Evolutionary conservation across 257 asterid species (phyloP), one percentile per base, ranked within the genome.

Genomic region (Penstemon eatonii): DNA sequence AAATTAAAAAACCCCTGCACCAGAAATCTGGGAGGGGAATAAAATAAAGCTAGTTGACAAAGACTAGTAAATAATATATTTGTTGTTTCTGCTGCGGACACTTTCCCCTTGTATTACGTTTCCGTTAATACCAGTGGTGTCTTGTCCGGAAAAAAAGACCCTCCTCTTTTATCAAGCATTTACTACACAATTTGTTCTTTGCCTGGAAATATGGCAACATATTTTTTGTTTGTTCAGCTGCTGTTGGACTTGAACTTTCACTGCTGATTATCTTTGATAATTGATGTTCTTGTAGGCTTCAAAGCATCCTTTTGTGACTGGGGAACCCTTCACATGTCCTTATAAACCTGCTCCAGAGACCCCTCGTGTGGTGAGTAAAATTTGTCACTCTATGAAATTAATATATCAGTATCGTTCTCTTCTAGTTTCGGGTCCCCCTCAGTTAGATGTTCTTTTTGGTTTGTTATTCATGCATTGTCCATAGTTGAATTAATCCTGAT

Each of bases 291-390:
- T 68, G 75, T 79, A 94, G 99, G 99, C 99, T 70, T 82, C 90
- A 73, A 94, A 83, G 85, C 99, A 94, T 76, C 99, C 97, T 74
- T 94, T 94, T 80, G 87, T 91, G 81, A 94, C 99, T 3, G 99
- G 99, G 73, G 99, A 94, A 78, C 97, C 96, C 63, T 94, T 87
- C 81, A 87, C 81, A 12, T 72, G 86, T 73, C 99, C 96, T 66
- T 94, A 86, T 74, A 76, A 69, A 76, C 99, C 96, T 45, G 85
- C 87, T 73, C 91, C 90, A 57, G 97, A 94, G 86, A 88, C 97
- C 66, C 95, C 95, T 73, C 84, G 85, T 67, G 58, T 94, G 97
- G 99, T 94, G 74, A 86, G 97, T 83, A 46, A 63, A 67, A 66
- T 52, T 68, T 52, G 38, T 70, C 44, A 52, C 63, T 43, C 8